Base-by-base conservation (phyloP, 2,329 filamentous ascomycete genomes). In the Coniella vitis region DNA sequence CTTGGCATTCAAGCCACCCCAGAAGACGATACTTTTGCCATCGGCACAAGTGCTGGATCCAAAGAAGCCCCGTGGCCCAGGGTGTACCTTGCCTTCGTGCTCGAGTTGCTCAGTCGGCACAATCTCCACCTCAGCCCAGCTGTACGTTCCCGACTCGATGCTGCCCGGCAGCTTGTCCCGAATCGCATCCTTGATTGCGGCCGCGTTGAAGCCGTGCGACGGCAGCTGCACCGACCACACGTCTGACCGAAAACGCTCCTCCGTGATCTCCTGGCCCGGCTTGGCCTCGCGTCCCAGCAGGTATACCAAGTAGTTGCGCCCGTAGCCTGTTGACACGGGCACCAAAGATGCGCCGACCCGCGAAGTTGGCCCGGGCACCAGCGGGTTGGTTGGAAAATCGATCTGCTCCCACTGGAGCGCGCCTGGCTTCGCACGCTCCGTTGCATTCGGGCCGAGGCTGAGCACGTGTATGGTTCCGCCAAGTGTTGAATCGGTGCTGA, bases 201-300 rank as follows among this genome's bases (percentile, higher is more conserved):
- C 74, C 0, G 70, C 69, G 12, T 65, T 72, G 31, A 68, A 63
- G 2, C 64, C 64, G 25, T 71, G 68, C 0, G 74, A 65, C 3
- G 71, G 69, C 3, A 79, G 62, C 57, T 79, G 75, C 49, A 78
- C 67, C 1, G 72, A 67, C 74, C 74, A 79, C 3, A 78, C 65
- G 51, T 78, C 75, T 38, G 64, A 65, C 40, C 62, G 60, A 8
- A 57, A 54, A 5, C 56, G 47, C 3, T 55, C 47, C 5, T 53
- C 58, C 7, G 58, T 49, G 16, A 55, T 53, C 20, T 47, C 42
- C 7, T 47, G 44, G 5, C 44, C 52, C 8, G 37, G 31, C 5
- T 5, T 16, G 1, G 51, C 42, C 4, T 38, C 49, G 35, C 66
- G 64, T 7, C 76, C 75, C 13, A 76, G 71, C 47, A 78, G 60